Evolutionary conservation across 2,329 filamentous ascomycete species (phyloP), one percentile per base, ranked within the genome.

Genomic region (Sarocladium kiliense): DNA sequence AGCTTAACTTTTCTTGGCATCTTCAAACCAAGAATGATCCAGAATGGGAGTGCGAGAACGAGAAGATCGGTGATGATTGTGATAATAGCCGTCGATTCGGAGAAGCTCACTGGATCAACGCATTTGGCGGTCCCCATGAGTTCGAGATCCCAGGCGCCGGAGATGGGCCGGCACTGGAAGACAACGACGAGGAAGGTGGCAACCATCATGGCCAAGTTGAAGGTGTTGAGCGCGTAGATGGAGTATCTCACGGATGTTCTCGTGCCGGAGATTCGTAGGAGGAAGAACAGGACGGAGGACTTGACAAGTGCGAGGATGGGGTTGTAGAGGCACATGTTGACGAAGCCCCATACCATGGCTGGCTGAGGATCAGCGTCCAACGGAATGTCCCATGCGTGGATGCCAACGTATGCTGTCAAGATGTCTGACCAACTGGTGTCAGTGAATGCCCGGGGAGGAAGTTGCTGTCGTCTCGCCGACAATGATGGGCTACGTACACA

Each of bases 221-320:
- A 56, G 27, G 57, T 54, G 63, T 69, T 63, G 50, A 71, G 44
- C 26, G 53, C 62, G 45, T 65, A 57, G 47, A 73, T 59, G 41
- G 27, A 47, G 18, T 63, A 59, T 25, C 66, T 64, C 11, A 74
- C 60, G 3, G 63, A 65, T 2, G 58, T 62, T 56, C 73, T 73
- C 54, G 73, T 69, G 0, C 70, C 72, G 2, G 71, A 67, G 0
- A 77, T 64, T 1, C 73, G 72, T n/a, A 74, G 64, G 21, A 77
- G 66, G 57, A 76, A 76, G 6, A 77, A 58, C 11, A 77, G 65
- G 25, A 76, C 65, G 1, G 75, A 77, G 11, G 69, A 67, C 58
- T 77, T 77, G 55, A 76, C 72, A 11, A 77, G 64, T 23, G 72
- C 72, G 2, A 77, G 60, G 23, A 77, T 70, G 1, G 74, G 74